Conservation (phyloP, 2,329 filamentous ascomycete species). For the Ceratocystis cacaofunesta region DNA sequence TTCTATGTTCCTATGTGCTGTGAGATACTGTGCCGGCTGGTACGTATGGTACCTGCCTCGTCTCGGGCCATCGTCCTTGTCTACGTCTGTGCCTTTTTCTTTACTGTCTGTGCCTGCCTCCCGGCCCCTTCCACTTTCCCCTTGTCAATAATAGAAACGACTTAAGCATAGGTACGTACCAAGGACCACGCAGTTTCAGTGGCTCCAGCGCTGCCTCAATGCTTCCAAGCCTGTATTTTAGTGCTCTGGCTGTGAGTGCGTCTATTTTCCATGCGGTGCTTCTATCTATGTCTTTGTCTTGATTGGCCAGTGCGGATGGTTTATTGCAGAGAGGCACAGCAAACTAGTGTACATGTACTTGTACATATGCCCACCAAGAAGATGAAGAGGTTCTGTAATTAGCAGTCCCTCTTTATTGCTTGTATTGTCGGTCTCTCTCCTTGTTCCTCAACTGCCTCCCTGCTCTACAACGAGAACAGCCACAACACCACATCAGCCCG, state of each 20-base stretch:
- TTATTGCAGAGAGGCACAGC: background rate
- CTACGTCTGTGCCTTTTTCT: background rate
- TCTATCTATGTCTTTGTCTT: background rate
- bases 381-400: background rate
- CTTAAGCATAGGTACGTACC: background rate
- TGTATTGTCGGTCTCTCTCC: background rate
- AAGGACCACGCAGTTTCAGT: background rate
- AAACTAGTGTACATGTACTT: background rate
- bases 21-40: too few species aligned
- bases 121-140: background rate
- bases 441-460: background rate
- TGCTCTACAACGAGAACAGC: background rate
- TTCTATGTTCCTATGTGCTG: too few species aligned
- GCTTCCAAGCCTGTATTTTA: background rate
- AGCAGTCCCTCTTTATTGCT: background rate
- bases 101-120: background rate
- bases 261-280: background rate
- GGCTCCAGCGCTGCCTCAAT: background rate
- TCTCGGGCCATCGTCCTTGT: background rate
- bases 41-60: background rate
- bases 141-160: background rate
- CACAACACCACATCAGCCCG: too few species aligned
- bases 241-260: background rate
- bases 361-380: too few species aligned
- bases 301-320: background rate